Conservation (phyloP, 495 filamentous ascomycete species). For the Trypethelium eluteriae region DNA sequence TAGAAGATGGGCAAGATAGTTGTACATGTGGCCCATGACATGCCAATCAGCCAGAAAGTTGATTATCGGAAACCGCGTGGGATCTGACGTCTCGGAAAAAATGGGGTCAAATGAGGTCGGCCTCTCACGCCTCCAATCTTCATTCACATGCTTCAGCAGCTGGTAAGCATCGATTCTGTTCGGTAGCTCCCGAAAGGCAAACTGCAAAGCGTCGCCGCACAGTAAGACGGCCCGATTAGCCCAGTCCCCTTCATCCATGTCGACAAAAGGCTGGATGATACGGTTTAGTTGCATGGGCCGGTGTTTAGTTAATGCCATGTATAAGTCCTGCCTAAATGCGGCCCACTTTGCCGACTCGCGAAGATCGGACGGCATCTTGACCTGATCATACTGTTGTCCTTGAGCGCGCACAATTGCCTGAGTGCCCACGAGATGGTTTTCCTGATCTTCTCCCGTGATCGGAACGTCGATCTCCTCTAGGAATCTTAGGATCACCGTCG, state of each 20-base stretch:
- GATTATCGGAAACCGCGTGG: neutral
- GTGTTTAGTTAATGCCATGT: neutral
- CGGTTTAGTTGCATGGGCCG: slow-evolving; percentile 2
- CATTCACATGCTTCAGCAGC: neutral
- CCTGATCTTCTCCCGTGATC: neutral
- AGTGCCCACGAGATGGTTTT: neutral
- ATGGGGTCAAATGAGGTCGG: neutral
- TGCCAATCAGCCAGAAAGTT: slow-evolving; percentile 3
- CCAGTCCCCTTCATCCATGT: neutral
- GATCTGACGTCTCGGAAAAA: neutral
- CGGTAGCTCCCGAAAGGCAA: neutral
- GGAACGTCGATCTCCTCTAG: slow-evolving; percentile 34
- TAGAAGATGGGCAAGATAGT: neutral
- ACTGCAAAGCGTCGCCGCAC: slow-evolving; percentile 1
- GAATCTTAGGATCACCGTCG: slow-evolving; percentile 52
- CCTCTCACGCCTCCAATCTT: neutral
- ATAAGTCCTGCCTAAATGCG: neutral
- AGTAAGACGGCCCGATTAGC: slow-evolving; percentile 5
- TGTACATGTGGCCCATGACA: slow-evolving; percentile 10
- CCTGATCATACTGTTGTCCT: neutral
- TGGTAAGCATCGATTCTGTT: slow-evolving; percentile 2
- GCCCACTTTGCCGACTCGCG: neutral
- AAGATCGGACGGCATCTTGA: neutral
- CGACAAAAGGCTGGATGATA: neutral
- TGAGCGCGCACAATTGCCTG: slow-evolving; percentile 6